Evolutionary conservation across 1,284 basidiomycete genomes (phyloP).

Genomic region (Pyrrhoderma noxium): DNA sequence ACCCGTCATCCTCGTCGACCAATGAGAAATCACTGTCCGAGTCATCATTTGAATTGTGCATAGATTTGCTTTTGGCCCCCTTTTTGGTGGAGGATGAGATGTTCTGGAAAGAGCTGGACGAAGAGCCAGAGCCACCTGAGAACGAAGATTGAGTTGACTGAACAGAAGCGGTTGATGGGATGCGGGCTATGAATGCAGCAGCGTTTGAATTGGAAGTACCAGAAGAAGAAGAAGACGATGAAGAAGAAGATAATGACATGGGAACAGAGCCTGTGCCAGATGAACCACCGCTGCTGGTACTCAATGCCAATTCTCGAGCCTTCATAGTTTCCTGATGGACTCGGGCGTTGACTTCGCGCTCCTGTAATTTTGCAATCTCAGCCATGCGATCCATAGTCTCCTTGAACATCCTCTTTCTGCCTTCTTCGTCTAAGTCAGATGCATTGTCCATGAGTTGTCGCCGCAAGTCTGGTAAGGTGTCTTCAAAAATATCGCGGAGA

Average conservation of each 20-base stretch:
- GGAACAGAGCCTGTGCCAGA: background rate
- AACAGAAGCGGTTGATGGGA: background rate
- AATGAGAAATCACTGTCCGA: background rate
- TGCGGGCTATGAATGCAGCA: background rate
- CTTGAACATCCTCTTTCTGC: slow-evolving; percentile 10
- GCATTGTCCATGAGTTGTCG: background rate
- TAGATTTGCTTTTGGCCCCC: background rate
- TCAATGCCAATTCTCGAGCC: slow-evolving; percentile 4
- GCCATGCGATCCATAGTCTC: slow-evolving; percentile 11
- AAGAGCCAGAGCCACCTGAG: background rate
- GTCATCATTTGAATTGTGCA: background rate
- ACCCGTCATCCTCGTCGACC: slow-evolving; percentile 1
- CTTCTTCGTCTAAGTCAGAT: background rate
- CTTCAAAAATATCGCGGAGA: slow-evolving; percentile 12
- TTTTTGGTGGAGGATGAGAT: background rate
- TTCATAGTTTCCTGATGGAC: slow-evolving; percentile 6
- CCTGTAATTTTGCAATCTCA: slow-evolving; percentile 12
- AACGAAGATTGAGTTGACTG: background rate
- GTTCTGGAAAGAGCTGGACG: background rate
- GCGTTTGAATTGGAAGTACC: background rate
- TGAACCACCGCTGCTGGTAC: background rate
- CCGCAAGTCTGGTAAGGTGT: slow-evolving; percentile 5
- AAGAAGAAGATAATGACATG: background rate
- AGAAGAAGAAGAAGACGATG: background rate
- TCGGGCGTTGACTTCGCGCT: slow-evolving; percentile 13